phyloP scores from a whole-genome alignment of 495 filamentous ascomycete genomes.

The Aeminium ludgeri region DNA sequence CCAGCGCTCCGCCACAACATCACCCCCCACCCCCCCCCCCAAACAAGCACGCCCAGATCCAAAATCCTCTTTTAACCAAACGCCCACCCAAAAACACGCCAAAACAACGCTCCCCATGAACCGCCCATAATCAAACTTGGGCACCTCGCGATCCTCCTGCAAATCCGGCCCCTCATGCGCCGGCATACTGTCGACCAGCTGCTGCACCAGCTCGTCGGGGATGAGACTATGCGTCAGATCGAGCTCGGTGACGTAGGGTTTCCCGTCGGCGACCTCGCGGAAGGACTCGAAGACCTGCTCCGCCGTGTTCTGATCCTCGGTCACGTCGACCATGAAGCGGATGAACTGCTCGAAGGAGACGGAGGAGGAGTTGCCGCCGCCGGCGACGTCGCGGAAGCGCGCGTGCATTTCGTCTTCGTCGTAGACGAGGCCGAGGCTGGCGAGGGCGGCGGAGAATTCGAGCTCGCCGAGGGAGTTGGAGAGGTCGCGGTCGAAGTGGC shows the following conservation, averaged over 20 bases:
- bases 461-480: conserved; percentile 83
- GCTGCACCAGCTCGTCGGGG: conserved; percentile 86
- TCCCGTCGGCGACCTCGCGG: conserved; percentile 91
- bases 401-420: conserved; percentile 93
- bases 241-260: conserved; percentile 93
- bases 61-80: not conserved
- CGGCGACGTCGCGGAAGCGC: conserved; percentile 74
- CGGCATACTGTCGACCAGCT: conserved; percentile 76
- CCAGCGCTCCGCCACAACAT: too few relatives aligned
- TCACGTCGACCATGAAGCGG: conserved; percentile 95
- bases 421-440: conserved; percentile 83
- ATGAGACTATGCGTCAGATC: conserved; percentile 88
- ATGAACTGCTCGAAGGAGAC: conserved; percentile 99
- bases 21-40: too few relatives aligned
- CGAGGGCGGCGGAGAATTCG: conserved; percentile 87
- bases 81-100: conserved; percentile 4
- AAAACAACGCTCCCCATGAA: conserved; percentile 83
- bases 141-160: conserved; percentile 53
- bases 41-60: too few relatives aligned
- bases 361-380: conserved; percentile 46
- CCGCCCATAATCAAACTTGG: conserved; percentile 79
- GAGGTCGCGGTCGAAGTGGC: conserved; percentile 90
- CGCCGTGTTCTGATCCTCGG: conserved; percentile 94
- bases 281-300: conserved; percentile 97
- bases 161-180: conserved; percentile 60